phyloP scores from a whole-genome alignment of 148 eudicot species.

The Selenicereus undatus region DNA sequence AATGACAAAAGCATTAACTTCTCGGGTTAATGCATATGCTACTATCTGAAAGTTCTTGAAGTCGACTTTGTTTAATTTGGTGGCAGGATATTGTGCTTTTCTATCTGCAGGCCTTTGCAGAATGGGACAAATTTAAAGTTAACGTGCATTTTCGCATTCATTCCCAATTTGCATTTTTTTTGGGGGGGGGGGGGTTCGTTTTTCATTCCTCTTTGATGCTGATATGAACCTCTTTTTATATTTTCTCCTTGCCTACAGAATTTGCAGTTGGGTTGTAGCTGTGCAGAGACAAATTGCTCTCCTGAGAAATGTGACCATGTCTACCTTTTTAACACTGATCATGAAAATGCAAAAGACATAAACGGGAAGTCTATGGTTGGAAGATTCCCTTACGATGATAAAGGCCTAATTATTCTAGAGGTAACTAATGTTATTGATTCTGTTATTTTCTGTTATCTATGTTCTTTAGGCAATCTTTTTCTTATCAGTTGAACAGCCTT shows the following conservation, averaged over 20 bases:
- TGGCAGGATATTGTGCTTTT: neutral
- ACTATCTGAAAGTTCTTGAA: no score
- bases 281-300: slow-evolving; percentile 63
- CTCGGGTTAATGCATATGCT: no score
- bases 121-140: neutral
- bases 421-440: slow-evolving; percentile 28
- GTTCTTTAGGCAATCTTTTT: neutral
- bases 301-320: slow-evolving; percentile 86
- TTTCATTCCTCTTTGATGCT: neutral
- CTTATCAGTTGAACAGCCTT: neutral
- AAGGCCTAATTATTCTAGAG: slow-evolving; percentile 71
- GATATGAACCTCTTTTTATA: neutral
- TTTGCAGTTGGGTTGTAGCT: slow-evolving; percentile 73
- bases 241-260: slow-evolving; percentile 40
- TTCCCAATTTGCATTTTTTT: neutral
- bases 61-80: no score
- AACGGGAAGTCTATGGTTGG: slow-evolving; percentile 71
- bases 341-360: slow-evolving; percentile 81
- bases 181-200: neutral
- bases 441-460: neutral
- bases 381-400: slow-evolving; percentile 84
- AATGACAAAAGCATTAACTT: no score
- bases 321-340: slow-evolving; percentile 86
- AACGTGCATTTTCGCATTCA: neutral
- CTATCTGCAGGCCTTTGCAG: neutral